These are phyloP conservation scores for Saccharomycopsis sp. DNA, from an alignment of 805 yeast species.

Conservation along the genomic window DNA sequence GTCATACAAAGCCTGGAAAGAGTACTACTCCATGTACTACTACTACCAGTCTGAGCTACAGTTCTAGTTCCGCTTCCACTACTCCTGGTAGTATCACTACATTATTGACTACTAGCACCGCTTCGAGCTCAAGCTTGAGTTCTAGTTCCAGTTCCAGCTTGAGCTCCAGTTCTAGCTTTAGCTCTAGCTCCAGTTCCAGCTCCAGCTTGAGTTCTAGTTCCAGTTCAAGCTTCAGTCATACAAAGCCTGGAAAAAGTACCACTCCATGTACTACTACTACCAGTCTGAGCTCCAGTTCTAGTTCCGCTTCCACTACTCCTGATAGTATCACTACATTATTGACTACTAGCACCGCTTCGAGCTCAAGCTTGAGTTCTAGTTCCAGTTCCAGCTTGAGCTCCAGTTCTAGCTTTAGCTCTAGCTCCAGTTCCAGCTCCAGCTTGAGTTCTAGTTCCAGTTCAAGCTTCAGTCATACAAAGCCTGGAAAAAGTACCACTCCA, in stretches of 20 bases:
- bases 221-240: neutral
- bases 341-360: neutral
- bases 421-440: neutral
- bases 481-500: neutral
- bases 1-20: neutral
- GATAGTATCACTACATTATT: neutral
- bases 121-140: neutral
- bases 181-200: neutral
- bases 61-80: neutral
- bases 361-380: neutral
- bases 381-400: neutral
- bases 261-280: neutral
- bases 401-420: neutral
- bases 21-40: neutral
- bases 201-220: neutral
- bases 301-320: too few species aligned
- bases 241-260: neutral
- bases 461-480: neutral
- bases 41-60: neutral
- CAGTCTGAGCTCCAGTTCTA: neutral
- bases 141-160: neutral
- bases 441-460: neutral
- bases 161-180: neutral
- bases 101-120: neutral
- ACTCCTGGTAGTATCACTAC: too few species aligned